Evolutionary conservation across 2,329 filamentous ascomycete genomes (phyloP), one percentile per base, ranked within the genome.

Genomic region (Plectosphaerella cucumerina): DNA sequence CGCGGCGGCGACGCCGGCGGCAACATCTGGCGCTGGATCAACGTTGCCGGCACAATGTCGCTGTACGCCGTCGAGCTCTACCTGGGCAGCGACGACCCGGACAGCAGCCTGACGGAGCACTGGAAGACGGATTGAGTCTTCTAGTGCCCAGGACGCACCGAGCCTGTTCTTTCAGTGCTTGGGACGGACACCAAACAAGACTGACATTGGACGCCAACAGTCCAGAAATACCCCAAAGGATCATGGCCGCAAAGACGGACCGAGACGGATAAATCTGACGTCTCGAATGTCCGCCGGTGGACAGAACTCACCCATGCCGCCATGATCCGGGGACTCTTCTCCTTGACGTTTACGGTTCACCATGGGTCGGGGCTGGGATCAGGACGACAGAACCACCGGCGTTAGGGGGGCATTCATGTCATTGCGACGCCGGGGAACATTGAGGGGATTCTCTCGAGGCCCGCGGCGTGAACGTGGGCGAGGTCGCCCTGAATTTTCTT

Each of bases 21-120:
- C 17, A 95, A 94, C 64, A 80, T 89, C 17, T 96, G 90, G 89
- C 81, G 92, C 50, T 97, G 94, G 94, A 81, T 94, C 59, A 99
- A 99, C 60, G 78, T 97, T 41, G 89, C 86, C 6, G 84, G 86
- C 47, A 97, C 92, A 1, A 95, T 97, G 87, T 80, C 81, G 6
- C 72, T 97, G 15, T 99, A 99, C 65, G 87, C 90, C 4, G 78
- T 97, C 42, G 94, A 99, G 70, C 74, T 97, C 49, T 93, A 92
- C 63, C 80, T 97, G 11, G 89, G 90, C 20, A 87, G 87, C 57
- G 87, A 89, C 50, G 89, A 95, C 62, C 81, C 89, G 46, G 89
- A 96, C 60, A 78, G 81, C 31, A 77, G 81, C 26, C 68, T 90
- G 51, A 84, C 84, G 4, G 83, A 82, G 37, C 93, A 97, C 68